Percentiles rank a stretch among this genome's conserved stretches.
Evolutionary conservation across 2,329 filamentous ascomycete genomes (phyloP).

Genomic region (Scleromitrula shiraiana): DNA sequence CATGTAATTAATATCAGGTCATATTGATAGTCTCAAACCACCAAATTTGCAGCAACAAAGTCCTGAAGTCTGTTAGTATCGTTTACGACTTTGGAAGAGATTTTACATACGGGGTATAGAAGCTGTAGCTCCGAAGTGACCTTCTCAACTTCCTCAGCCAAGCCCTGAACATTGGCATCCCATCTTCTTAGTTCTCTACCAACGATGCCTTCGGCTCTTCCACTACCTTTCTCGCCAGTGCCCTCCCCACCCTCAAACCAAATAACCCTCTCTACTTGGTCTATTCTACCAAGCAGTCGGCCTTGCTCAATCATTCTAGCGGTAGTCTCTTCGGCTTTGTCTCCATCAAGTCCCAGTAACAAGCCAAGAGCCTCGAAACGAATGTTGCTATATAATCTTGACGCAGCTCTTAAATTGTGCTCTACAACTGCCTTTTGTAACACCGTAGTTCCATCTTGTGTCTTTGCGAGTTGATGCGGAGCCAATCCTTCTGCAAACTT

Average conservation of each 20-base stretch:
- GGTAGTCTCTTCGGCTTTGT: slow-evolving; percentile 83
- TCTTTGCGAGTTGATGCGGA: slow-evolving; percentile 84
- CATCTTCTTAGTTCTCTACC: slow-evolving; percentile 72
- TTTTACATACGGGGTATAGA: slow-evolving; percentile 60
- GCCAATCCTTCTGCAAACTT: slow-evolving; percentile 74
- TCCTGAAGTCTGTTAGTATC: slow-evolving; percentile 33
- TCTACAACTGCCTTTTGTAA: slow-evolving; percentile 90
- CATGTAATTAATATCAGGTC: slow-evolving; percentile 10
- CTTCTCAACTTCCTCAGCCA: slow-evolving; percentile 85
- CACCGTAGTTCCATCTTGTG: slow-evolving; percentile 85
- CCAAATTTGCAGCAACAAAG: slow-evolving; percentile 48
- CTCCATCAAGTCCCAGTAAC: slow-evolving; percentile 69
- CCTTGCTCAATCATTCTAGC: slow-evolving; percentile 95
- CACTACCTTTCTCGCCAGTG: slow-evolving; percentile 59
- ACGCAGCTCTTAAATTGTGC: slow-evolving; percentile 87
- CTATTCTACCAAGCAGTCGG: slow-evolving; percentile 77
- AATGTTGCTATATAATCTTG: slow-evolving; percentile 71
- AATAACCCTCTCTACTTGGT: slow-evolving; percentile 84
- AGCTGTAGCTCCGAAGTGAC: slow-evolving; percentile 74
- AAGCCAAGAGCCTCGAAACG: slow-evolving; percentile 65
- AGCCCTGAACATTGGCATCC: slow-evolving; percentile 79
- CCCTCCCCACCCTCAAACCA: slow-evolving; percentile 74
- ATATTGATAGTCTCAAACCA: slow-evolving; percentile 28
- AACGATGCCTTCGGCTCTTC: slow-evolving; percentile 53
- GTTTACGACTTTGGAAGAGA: not conserved